These are phyloP conservation scores for Candida berthetii DNA, from an alignment of 805 yeast species.

Conservation along the genomic window DNA sequence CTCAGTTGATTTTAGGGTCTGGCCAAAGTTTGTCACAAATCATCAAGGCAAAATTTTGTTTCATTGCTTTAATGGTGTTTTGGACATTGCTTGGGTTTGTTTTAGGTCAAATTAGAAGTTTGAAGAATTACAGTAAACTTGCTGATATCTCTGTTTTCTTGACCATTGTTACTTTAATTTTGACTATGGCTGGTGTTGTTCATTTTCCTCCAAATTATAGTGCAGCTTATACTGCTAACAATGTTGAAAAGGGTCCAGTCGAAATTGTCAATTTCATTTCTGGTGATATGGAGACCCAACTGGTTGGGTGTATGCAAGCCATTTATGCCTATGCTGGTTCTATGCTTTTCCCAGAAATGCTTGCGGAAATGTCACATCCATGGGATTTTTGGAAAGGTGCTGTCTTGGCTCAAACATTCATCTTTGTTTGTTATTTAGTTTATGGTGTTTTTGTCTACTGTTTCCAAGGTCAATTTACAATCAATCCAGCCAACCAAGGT, in stretches of 20 bases:
- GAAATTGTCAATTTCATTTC: slow-evolving; percentile 18
- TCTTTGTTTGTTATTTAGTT: slow-evolving; percentile 31
- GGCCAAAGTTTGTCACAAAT: slow-evolving; percentile 38
- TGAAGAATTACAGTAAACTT: slow-evolving; percentile 31
- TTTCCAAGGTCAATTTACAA: slow-evolving; percentile 38
- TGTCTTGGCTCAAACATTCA: slow-evolving; percentile 33
- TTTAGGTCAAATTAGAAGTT: slow-evolving; percentile 33
- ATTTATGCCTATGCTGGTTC: slow-evolving; percentile 48
- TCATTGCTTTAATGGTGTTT: slow-evolving; percentile 32
- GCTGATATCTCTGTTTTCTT: slow-evolving; percentile 42
- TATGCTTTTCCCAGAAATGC: slow-evolving; percentile 39
- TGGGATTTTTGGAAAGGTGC: slow-evolving; percentile 43
- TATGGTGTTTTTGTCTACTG: slow-evolving; percentile 37
- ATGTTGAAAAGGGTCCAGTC: slow-evolving; percentile 17
- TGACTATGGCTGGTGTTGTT: slow-evolving; percentile 38
- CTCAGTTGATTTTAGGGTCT: slow-evolving; percentile 32
- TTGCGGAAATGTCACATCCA: slow-evolving; percentile 43
- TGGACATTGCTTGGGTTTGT: slow-evolving; percentile 39
- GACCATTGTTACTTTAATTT: slow-evolving; percentile 35
- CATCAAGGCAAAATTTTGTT: slow-evolving; percentile 29
- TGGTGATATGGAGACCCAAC: slow-evolving; percentile 23
- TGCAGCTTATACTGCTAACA: slow-evolving; percentile 16
- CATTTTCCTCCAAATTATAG: slow-evolving; percentile 26
- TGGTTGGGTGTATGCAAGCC: slow-evolving; percentile 35
- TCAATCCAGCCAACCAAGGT: slow-evolving; percentile 40